Base-by-base conservation (phyloP, 108 stramenopile genomes). In the Heterococcus sp. region DNA sequence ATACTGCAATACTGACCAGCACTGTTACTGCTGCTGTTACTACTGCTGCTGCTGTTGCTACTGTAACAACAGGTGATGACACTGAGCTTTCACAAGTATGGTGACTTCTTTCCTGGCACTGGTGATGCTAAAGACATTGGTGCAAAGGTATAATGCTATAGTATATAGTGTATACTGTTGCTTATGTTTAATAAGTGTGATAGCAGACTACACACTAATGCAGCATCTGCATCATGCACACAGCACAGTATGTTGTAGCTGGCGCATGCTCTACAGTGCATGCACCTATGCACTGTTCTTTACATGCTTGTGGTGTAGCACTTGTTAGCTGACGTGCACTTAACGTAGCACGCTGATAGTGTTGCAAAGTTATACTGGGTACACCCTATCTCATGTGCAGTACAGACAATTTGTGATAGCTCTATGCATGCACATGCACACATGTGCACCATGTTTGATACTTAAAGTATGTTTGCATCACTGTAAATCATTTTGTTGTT, bases 41-140 rank as follows among this genome's bases (percentile, higher is more conserved):
- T 26, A 63, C 0, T 71, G 70, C 8, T 32, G 1, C 0, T 11
- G 32, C 28, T 71, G 34, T 29, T 69, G 30, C 1, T 31, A 38
- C 1, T 31, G 2, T 28, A 38, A 4, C 95, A 99, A 75, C 92
- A 97, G 0, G 99, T 99, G 76, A 99, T 99, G 99, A 99, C 99
- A 8, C 91, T 95, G 21, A 92, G 91, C 75, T 92, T 99, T 86
- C 99, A 99, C 92, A 98, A 98, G 86, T 99, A 96, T 87, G 98
- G 97, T 8, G 96, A 99, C 46, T 99, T 97, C 89, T 99, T 99
- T 80, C 97, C 98, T 0, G 98, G 97, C 31, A 97, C 97, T 34
- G 98, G 99, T 3, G 93, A 96, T 78, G 92, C 96, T 71, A 92
- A 91, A 74, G 99, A 99, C 84, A 89, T 93, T 33, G 99, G 99